Evolutionary conservation across 2,329 filamentous ascomycete species (phyloP), one percentile per base, ranked within the genome.

Genomic region (Teratosphaeria gauchensis): DNA sequence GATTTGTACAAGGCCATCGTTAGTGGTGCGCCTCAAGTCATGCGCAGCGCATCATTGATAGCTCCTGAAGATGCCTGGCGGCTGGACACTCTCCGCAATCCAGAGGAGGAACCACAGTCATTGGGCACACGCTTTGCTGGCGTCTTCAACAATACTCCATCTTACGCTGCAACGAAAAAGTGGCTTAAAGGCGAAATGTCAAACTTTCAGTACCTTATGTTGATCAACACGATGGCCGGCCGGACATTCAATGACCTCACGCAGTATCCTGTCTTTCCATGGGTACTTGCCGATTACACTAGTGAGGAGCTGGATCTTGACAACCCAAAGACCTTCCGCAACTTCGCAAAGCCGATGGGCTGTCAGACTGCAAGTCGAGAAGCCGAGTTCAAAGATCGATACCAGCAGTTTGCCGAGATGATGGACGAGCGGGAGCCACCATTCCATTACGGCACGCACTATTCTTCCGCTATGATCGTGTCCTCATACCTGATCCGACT

Each of bases 161-260:
- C 88, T 72, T 92, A 91, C 64, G 89, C 92, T 9, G 86, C 90
- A 8, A 95, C 94, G 68, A 87, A 88, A 64, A 87, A 86, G 71
- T 99, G 94, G 94, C 83, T 94, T 60, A 88, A 86, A 70, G 94
- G 95, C 12, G 94, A 99, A 68, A 90, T 97, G 55, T 97, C 92
- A 14, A 99, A 99, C 72, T 99, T 99, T 68, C 91, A 97, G 73
- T 99, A 99, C 70, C 82, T 99, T 38, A 99, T 99, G 92, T 85
- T 96, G 61, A 86, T 99, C 69, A 99, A 99, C 70, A 97, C 94
- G 0, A 90, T 99, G 82, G 95, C 95, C 31, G 94, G 94, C 2
- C 82, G 94, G 56, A 97, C 94, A 0, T 99, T 99, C 77, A 99
- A 99, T 69, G 94, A 99, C 70, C 79, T 99, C 19, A 99, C 94